These are phyloP conservation scores for Talaromyces adpressus DNA, from an alignment of 495 filamentous ascomycete species.

Conservation along the genomic window DNA sequence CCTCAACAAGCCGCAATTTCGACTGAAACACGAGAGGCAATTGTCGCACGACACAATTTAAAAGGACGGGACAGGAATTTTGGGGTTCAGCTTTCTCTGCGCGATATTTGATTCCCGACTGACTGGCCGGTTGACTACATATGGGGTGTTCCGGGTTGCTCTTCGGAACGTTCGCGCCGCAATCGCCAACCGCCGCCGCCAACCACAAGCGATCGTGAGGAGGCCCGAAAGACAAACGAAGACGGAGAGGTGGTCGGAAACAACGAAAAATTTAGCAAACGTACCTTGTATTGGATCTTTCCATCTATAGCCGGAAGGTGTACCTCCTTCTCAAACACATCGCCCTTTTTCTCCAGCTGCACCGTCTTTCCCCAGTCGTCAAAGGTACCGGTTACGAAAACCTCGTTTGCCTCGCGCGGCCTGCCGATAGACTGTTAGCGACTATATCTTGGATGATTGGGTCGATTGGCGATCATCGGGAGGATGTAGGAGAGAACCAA, in stretches of 20 bases:
- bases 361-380: slow-evolving; percentile 86
- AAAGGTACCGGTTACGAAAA: slow-evolving; percentile 93
- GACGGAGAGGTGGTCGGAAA: background rate
- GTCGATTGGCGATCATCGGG: background rate
- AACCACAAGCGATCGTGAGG: background rate
- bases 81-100: background rate
- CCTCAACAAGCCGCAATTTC: background rate
- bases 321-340: slow-evolving; percentile 70
- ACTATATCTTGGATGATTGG: background rate
- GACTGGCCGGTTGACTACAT: background rate
- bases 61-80: background rate
- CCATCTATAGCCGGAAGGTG: slow-evolving; percentile 51
- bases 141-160: background rate
- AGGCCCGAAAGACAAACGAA: background rate
- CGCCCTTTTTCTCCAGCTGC: slow-evolving; percentile 66
- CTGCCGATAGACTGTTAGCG: slow-evolving; percentile 30
- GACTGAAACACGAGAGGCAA: background rate
- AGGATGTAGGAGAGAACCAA: background rate
- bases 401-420: slow-evolving; percentile 71
- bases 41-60: background rate
- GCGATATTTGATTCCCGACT: background rate
- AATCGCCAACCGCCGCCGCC: background rate
- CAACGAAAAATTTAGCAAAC: slow-evolving; percentile 14
- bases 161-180: background rate
- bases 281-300: slow-evolving; percentile 78